Base-by-base conservation (phyloP, 2,329 filamentous ascomycete genomes). In the Tolypocladium sp. region DNA sequence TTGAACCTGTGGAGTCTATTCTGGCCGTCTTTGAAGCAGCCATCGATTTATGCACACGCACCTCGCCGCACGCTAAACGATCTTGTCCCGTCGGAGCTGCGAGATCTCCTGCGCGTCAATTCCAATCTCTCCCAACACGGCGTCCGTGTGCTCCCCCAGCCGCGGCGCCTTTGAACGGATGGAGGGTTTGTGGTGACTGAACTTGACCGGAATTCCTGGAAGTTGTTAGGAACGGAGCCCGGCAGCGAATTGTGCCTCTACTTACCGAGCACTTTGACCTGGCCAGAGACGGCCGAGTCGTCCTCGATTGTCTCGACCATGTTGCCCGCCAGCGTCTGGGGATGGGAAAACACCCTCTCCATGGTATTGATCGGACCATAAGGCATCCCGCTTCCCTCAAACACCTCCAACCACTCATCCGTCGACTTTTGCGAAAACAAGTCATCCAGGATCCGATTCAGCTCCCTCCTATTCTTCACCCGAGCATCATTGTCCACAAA, bases 301-400 rank as follows among this genome's bases (percentile, higher is more conserved):
- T 59, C 62, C 8, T 69, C 41, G 2, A 76, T 66, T 13, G 58
- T 20, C 4, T 58, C 35, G 17, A 65, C 49, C 74, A 77, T 76
- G 57, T 71, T 63, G 33, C 75, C 68, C 0, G 75, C 77, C 22
- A 63, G 46, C 0, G 72, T 72, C 61, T 80, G 77, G 6, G 75
- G 74, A 62, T 79, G 77, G 7, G 68, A 63, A 60, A 79, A 79
- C 0, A 73, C 76, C 35, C 67, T 65, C 60, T 79, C 69, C 46
- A 80, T 73, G 2, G 67, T 75, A 61, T 80, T 80, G 42, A 79
- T 75, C 1, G 77, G 72, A 0, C 72, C 77, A 67, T 79, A 77
- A 0, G 78, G 75, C 63, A 81, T 67, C 2, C 75, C 76, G 33
- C 71, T 76, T 0, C 72, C 73, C 25, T 77, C 73, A 56, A 80